Evolutionary conservation across 1,139 yeast species (phyloP).

Genomic region (Sugiyamaella pinicola): DNA sequence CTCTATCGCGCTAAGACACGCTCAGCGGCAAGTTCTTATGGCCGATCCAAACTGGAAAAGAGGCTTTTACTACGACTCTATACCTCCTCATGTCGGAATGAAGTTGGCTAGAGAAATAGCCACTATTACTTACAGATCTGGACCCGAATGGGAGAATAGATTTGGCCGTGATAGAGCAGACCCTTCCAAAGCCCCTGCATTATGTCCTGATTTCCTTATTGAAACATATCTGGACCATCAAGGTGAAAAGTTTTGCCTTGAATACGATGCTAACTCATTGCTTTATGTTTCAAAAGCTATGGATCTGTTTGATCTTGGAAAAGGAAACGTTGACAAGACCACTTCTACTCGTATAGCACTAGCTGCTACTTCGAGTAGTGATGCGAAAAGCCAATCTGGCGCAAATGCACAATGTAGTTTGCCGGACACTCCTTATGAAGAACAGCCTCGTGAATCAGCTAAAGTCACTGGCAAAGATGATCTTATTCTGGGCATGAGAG

Average conservation of each 20-base stretch:
- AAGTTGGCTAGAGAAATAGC: conserved; percentile 91
- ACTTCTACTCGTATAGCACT: conserved; percentile 39
- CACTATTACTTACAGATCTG: conserved; percentile 89
- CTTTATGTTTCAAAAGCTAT: conserved; percentile 87
- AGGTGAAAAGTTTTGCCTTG: conserved; percentile 89
- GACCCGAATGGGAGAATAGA: conserved; percentile 95
- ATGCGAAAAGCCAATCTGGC: conserved; percentile 18
- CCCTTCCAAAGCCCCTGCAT: conserved; percentile 75
- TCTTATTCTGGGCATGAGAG: conserved; percentile 63
- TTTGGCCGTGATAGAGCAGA: conserved; percentile 89
- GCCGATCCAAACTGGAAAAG: conserved; percentile 94
- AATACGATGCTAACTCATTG: conserved; percentile 88
- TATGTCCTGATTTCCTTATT: conserved; percentile 89
- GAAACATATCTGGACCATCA: conserved; percentile 94
- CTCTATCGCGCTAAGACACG: conserved; percentile 89
- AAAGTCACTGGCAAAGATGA: conserved; percentile 49
- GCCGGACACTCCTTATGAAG: conserved; percentile 60
- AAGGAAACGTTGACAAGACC: conserved; percentile 51
- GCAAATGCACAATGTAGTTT: conserved; percentile 42
- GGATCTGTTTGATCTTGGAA: conserved; percentile 89
- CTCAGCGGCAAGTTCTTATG: conserved; percentile 92
- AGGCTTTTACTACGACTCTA: conserved; percentile 75
- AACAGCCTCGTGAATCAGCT: conserved; percentile 44
- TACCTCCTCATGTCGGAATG: conserved; percentile 95
- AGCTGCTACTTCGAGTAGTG: not conserved